phyloP scores from a whole-genome alignment of 192 early-diverging fungal genomes.

The Coemansia sp. region DNA sequence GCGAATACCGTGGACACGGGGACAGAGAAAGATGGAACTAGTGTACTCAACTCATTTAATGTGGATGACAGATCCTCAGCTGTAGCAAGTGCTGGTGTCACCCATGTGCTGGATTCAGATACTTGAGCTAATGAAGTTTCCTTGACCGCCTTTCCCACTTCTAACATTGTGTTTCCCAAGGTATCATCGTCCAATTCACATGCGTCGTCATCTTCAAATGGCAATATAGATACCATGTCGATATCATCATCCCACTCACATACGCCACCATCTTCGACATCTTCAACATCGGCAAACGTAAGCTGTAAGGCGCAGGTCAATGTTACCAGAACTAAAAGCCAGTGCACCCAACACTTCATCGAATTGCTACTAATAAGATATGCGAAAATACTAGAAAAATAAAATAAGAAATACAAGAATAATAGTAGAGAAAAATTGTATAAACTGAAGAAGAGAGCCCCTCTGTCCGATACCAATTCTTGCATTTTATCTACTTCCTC shows the following conservation, averaged over 20 bases:
- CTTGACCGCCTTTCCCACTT: neutral
- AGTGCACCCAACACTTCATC: constrained; percentile 1
- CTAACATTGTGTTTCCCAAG: neutral
- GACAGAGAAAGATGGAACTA: no score
- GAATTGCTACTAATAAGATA: neutral
- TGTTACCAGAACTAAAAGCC: neutral
- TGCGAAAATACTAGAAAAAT: neutral
- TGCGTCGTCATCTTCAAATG: neutral
- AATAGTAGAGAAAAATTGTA: neutral
- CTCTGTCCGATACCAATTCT: neutral
- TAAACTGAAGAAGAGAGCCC: neutral
- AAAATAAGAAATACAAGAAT: neutral
- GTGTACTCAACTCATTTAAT: neutral
- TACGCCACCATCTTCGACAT: no score
- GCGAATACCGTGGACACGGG: neutral
- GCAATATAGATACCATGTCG: neutral
- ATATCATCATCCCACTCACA: neutral
- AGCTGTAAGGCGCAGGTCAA: neutral
- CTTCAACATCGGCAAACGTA: no score
- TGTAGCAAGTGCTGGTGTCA: neutral
- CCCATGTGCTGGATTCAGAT: neutral
- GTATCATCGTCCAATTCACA: neutral
- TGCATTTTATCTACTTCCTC: neutral
- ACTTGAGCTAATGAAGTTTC: neutral
- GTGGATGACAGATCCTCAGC: neutral